Evolutionary conservation across 2,329 filamentous ascomycete genomes (phyloP), one percentile per base, ranked within the genome.

Genomic region (Fusarium denticulatum): DNA sequence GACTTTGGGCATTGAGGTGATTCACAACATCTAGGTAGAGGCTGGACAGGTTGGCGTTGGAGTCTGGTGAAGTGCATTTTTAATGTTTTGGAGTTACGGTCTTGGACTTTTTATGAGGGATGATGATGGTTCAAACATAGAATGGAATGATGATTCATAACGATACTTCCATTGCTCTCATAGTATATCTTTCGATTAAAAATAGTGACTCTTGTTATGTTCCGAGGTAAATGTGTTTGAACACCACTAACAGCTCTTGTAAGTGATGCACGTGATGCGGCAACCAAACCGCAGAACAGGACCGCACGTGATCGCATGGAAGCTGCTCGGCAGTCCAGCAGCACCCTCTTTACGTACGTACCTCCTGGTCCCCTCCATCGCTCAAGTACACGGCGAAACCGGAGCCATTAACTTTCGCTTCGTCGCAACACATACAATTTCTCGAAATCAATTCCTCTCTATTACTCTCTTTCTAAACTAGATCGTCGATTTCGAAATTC

Each of bases 341-440:
- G 30, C 30, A 67, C 39, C 37, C 32, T 47, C 71, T 69, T 53
- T 64, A 60, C 40, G 36, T 62, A 72, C 64, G 36, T 62, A 73
- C 64, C 52, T 70, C 55, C 26, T 28, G 26, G 26, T 28, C 26
- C 40, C 64, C 47, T 66, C 40, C 55, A 42, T 71, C 37, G 52
- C 53, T 58, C 4, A 26, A 6, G 3, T 20, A 42, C 56, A 45
- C 70, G 67, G 71, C 71, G 71, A 74, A 50, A 71, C 71, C 71
- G 71, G 71, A 73, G 71, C 67, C 43, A 59, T 58, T 32, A 26
- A 69, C 42, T 49, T 52, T 56, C 37, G 58, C 50, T 74, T 58
- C 37, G 12, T 58, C 42, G 30, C 46, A 60, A 46, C 46, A 56
- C 55, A 49, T 56, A 40, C 39, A 59, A 56, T 58, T 60, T 46